Evolutionary conservation across 371 early-diverging fungal genomes (phyloP), one percentile per base, ranked within the genome.

Genomic region (Chytridiales sp.): DNA sequence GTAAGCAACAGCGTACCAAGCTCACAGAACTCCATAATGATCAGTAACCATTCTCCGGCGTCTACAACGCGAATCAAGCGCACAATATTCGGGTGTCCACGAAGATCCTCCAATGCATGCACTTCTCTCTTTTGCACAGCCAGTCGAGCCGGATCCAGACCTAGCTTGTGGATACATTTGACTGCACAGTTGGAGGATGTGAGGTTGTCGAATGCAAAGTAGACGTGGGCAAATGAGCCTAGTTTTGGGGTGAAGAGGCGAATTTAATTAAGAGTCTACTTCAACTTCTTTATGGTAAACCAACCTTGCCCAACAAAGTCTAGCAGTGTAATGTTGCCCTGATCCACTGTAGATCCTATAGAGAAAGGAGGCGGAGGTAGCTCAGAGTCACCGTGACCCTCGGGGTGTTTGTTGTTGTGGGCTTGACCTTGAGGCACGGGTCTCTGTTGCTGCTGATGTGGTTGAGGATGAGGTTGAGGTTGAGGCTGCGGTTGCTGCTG

Each of bases 21-120:
- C 51, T 86, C 84, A 40, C 87, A 86, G 67, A 83, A 84, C 68
- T 92, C 92, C 36, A 92, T 69, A 19, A 90, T 81, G 54, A 90
- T 77, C 62, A 86, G 84, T 21, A 87, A 75, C 68, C 82, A 84
- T 11, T 86, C 83, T 8, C 67, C 68, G 35, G 84, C 81, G 24
- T 83, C 83, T 51, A 91, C 77, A 32, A 89, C 79, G 62, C 85
- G 80, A 54, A 85, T 81, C 36, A 94, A 76, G 40, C 75, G 74
- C 38, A 90, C 85, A 54, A 95, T 85, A 60, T 91, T 85, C 17
- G 84, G 82, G 70, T 92, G 90, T 4, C 69, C 77, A 24, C 81
- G 77, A 24, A 93, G 78, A 36, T 69, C 67, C 19, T 77, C 75
- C 61, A 93, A 87, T 29, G 92, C 77, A 35, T 76, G 71, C 26